Base-by-base conservation (phyloP, 1,284 basidiomycete species). In the Albatrellus sp. region DNA sequence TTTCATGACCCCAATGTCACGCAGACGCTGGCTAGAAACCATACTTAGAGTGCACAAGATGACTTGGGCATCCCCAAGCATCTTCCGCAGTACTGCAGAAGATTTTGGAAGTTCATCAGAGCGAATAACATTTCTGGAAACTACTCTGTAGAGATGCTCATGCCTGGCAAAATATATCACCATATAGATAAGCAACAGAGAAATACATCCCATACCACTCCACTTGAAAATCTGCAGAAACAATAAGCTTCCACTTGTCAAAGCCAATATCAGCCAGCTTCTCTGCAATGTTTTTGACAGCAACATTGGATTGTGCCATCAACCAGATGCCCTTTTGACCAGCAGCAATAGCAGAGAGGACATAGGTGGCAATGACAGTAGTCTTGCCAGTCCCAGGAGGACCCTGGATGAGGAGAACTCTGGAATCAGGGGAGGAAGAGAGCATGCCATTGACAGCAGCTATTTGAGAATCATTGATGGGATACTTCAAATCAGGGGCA, bases 11-110 rank as follows among this genome's bases (percentile, higher is more conserved):
- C 55, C 58, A 1, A 32, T 20, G 0, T 37, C 13, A 6, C 36
- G 14, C 2, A 62, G 47, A 11, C 42, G 43, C 0, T 51, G 37
- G 47, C 65, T 72, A 1, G 78, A 79, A 3, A 86, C 65, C 77
- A 84, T 86, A 52, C 68, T 66, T 0, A 85, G 56, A n/a, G 83
- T 86, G 51, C 75, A 82, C 7, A 86, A 60, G 5, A 86, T 68
- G 0, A 85, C 70, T 52, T 62, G 60, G 38, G 61, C 63, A 14
- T 58, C 68, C 36, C 55, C 53, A 5, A 75, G 50, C n/a, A 19
- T 10, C 12, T 1, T 44, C 2, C 17, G 7, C 4, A 48, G 20
- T 0, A 12, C 41, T 9, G 2, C 0, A 0, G 2, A 9, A 1
- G 20, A 9, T 1, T 43, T 14, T 13, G 46, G 49, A 10, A 55